Conservation (phyloP, 768 basidiomycete species). For the Boletus rubroflammeus region DNA sequence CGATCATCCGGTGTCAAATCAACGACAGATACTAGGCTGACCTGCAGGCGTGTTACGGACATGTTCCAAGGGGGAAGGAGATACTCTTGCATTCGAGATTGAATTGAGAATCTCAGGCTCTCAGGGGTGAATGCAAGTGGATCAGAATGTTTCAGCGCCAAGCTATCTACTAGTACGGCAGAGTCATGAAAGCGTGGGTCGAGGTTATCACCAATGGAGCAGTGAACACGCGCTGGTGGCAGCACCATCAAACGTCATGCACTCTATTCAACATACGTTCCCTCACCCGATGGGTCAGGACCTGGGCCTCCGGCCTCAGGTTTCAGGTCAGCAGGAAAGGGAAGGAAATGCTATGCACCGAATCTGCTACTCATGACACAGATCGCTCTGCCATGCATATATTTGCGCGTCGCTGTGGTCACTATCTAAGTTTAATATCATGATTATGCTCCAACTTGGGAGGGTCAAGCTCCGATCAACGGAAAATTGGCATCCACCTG, state of each 20-base stretch:
- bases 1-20: slow-evolving; percentile 7
- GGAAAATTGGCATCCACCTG: slow-evolving; percentile 7
- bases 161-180: slow-evolving; percentile 6
- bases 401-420: neutral
- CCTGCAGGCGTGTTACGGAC: slow-evolving; percentile 11
- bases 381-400: neutral
- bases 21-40: slow-evolving; percentile 2
- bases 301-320: neutral
- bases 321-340: neutral
- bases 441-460: neutral
- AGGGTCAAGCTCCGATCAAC: slow-evolving; percentile 3
- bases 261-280: neutral
- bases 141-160: slow-evolving; percentile 23
- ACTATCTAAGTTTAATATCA: slow-evolving; percentile 4
- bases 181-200: slow-evolving; percentile 13
- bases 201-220: slow-evolving; percentile 8
- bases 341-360: neutral
- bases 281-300: neutral
- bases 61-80: slow-evolving; percentile 18
- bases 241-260: slow-evolving; percentile 7
- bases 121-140: slow-evolving; percentile 25
- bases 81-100: slow-evolving; percentile 21
- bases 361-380: neutral
- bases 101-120: slow-evolving; percentile 22
- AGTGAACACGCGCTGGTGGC: neutral